phyloP scores from a whole-genome alignment of 2,329 filamentous ascomycete genomes.

The Ophiostoma ips region DNA sequence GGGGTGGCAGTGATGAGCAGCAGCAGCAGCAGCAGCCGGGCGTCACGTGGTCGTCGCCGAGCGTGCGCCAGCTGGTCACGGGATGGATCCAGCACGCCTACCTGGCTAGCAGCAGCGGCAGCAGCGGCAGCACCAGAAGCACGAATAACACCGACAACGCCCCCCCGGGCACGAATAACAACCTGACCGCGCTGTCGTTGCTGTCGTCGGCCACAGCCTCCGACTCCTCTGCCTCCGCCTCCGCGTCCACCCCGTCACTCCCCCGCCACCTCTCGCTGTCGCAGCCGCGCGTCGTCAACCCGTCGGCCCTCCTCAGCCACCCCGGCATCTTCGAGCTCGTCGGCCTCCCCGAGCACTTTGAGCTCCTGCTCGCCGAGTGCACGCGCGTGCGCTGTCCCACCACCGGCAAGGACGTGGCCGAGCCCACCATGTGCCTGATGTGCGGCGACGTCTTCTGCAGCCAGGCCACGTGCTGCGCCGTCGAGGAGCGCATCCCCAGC shows the following conservation, averaged over 20 bases:
- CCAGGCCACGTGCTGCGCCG: conserved; percentile 82
- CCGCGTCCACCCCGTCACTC: not conserved
- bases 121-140: conserved; percentile 3
- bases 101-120: conserved; percentile 15
- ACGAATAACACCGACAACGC: too few species aligned
- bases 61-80: conserved; percentile 26
- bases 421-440: conserved; percentile 84
- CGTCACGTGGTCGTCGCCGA: not conserved
- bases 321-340: conserved; percentile 90
- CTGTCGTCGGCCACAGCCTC: too few species aligned
- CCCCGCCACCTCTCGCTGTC: too few species aligned
- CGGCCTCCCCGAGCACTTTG: conserved; percentile 81
- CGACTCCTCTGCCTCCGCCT: not conserved
- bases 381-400: conserved; percentile 73
- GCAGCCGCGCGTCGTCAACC: conserved; percentile 11
- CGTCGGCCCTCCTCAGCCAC: conserved; percentile 49
- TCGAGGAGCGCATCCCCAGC: conserved; percentile 35
- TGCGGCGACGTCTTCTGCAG: conserved; percentile 96
- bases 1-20: conserved; percentile 20
- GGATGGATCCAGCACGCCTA: conserved; percentile 59
- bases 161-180: too few species aligned
- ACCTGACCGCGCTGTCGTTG: too few species aligned
- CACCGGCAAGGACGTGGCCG: conserved; percentile 79
- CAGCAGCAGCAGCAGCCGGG: not conserved
- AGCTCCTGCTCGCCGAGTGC: conserved; percentile 82